Base-by-base conservation (phyloP, 345 rosid genomes). In the Heritiera littoralis region DNA sequence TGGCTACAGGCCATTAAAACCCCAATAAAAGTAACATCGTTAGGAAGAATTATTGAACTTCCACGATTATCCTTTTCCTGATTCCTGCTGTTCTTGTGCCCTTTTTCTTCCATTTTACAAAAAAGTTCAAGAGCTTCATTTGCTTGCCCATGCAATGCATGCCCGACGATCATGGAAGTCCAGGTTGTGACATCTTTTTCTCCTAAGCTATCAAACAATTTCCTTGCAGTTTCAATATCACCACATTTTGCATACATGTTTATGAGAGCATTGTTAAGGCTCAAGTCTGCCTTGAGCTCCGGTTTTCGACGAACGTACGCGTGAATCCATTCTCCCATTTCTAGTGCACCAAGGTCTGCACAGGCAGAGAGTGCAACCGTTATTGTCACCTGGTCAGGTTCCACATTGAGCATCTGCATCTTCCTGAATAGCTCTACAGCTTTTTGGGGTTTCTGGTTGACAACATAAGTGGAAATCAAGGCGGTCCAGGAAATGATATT, bases 1-100 rank as follows among this genome's bases (percentile, higher is more conserved):
- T 84, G 89, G 65, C 86, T 84, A 77, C 86, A 84, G 74, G 89
- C 89, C 85, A 83, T 83, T 77, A 87, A 81, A 48, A 87, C 89
- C 12, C 87, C 89, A 17, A 85, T 75, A 77, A 83, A 87, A 64
- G 87, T 87, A 38, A 87, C 85, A 40, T 79, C 86, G 28, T 87
- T 85, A 0, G 89, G 89, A 79, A 76, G 51, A 7, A 79, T 61
- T 1, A 46, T n/a, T 41, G 75, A 49, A 40, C 63, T 74, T 28
- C 77, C 60, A 60, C 15, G 55, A 32, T 63, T 30, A 48, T 7
- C 28, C 61, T 2, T 40, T 46, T 61, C 74, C 28, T 30, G 18
- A 49, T 49, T 70, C 20, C 49, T 49, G 59, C 43, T 30, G 30
- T 28, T 68, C 55, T 30, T 63, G 48, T 38, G 32, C 66, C 73